A percentile compares a stretch with the other conserved stretches of the same genome.
These are phyloP conservation scores for Cutaneotrichosporon spelunceum DNA, from an alignment of 1,284 basidiomycete genomes.

Conservation along the genomic window DNA sequence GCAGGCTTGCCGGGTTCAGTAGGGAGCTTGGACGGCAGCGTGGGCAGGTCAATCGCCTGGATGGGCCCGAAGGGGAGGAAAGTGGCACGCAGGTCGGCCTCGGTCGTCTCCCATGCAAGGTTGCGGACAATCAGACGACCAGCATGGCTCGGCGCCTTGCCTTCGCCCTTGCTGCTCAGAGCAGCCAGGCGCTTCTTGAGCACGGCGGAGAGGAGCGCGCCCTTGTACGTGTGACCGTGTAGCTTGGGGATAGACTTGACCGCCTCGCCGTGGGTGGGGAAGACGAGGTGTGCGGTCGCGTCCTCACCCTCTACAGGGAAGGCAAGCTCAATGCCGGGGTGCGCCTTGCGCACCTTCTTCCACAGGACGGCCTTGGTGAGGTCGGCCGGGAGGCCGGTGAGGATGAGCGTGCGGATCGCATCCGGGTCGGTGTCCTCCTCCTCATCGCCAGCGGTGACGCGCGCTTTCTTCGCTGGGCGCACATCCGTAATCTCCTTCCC, in stretches of 20 bases:
- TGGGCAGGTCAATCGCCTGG: constrained; percentile 77
- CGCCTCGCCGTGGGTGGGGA: constrained; percentile 68
- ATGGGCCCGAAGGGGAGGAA: constrained; percentile 89
- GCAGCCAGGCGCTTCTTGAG: constrained; percentile 83
- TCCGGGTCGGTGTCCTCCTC: constrained; percentile 58
- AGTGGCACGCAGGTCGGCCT: constrained; percentile 78
- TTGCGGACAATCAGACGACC: constrained; percentile 90
- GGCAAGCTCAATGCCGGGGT: constrained; percentile 61
- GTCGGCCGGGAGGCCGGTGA: constrained; percentile 67
- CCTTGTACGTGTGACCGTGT: constrained; percentile 92
- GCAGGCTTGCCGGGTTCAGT: constrained; percentile 44
- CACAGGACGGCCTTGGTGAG: constrained; percentile 73
- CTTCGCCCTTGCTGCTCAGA: constrained; percentile 53
- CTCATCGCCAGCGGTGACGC: constrained; percentile 14
- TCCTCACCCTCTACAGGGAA: constrained; percentile 61
- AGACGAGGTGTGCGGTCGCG: constrained; percentile 67
- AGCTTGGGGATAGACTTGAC: constrained; percentile 73
- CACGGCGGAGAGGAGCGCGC: constrained; percentile 76
- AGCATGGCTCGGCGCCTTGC: constrained; percentile 55
- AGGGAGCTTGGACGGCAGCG: constrained; percentile 53
- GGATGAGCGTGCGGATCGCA: constrained; percentile 73
- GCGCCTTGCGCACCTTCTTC: constrained; percentile 78
- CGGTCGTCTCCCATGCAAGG: constrained; percentile 72
- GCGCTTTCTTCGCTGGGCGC: constrained; percentile 23
- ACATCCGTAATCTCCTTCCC: constrained; percentile 16